phyloP scores from a whole-genome alignment of 2,329 filamentous ascomycete genomes.

The Neopestalotiopsis sp. region DNA sequence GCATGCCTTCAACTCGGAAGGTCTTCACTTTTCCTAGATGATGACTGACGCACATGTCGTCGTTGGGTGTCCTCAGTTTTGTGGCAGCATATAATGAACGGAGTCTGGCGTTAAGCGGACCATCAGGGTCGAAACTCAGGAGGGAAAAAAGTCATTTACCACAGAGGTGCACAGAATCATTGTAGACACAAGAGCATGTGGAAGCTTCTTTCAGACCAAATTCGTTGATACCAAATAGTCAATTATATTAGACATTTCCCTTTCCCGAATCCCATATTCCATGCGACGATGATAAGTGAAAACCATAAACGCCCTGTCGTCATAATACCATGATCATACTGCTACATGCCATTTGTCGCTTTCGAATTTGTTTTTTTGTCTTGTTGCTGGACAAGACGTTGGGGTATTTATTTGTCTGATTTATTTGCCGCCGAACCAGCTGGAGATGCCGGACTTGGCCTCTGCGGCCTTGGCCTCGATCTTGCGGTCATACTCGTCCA shows the following conservation, averaged over 20 bases:
- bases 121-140: background rate
- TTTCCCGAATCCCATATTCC: background rate
- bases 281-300: background rate
- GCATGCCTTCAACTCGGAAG: slow-evolving; percentile 85
- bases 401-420: background rate
- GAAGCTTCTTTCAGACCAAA: background rate
- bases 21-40: slow-evolving; percentile 82
- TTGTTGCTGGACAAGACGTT: too few relatives aligned
- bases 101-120: slow-evolving; percentile 1
- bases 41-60: background rate
- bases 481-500: slow-evolving; percentile 82
- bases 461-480: slow-evolving; percentile 80
- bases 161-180: background rate
- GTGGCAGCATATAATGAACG: background rate
- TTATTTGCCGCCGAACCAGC: slow-evolving; percentile 78
- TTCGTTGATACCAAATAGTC: background rate
- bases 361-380: too few relatives aligned
- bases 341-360: background rate
- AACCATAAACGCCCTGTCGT: background rate
- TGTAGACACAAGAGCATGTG: background rate
- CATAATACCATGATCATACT: slow-evolving; percentile 1
- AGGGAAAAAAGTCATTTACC: background rate
- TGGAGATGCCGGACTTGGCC: slow-evolving; percentile 81
- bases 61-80: background rate
- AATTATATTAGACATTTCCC: background rate